Base-by-base conservation (phyloP, 768 basidiomycete species). In the Udeniomyces megalosporus region DNA sequence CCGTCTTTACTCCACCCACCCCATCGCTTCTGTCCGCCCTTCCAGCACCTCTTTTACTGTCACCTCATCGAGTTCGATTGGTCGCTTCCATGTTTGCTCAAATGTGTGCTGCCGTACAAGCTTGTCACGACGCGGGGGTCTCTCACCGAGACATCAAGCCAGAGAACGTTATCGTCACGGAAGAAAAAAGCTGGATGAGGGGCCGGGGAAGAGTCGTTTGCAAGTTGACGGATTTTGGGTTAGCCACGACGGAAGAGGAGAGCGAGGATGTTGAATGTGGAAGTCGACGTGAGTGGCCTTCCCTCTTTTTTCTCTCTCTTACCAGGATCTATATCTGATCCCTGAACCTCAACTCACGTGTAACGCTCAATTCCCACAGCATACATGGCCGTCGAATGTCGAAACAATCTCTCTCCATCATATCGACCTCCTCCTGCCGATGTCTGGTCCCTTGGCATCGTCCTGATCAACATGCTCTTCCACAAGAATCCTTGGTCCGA, bases 81-180 rank as follows among this genome's bases (percentile, higher is more conserved):
- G 90, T 99, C 70, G 83, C 91, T 3, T 85, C 87, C 71, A 99
- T 99, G 93, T 97, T 99, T 74, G 78, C 82, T 22, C 95, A 97
- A 76, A 99, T 99, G 93, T 97, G 93, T 71, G 88, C 92, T 66
- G 92, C 93, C 48, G 92, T 99, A 14, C 88, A 88, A 3, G 82
- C 85, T 6, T 96, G 93, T 75, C 93, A 99, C 71, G 84, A 84
- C 20, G 82, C 84, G 65, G 84, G 84, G 42, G 86, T 99, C 65
- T 89, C 84, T 71, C 93, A 99, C 72, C 83, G 93, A 65, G 93
- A 99, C 74, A 96, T 99, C 80, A 99, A 99, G 77, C 93, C 93
- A 0, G 93, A 97, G 77, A 96, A 97, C 76, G 91, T 92, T 69
- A 92, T 92, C 72, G 88, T 92, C 70, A 90, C 88, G 0, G 88